Conservation (phyloP, 345 rosid species). For the Adansonia digitata region DNA sequence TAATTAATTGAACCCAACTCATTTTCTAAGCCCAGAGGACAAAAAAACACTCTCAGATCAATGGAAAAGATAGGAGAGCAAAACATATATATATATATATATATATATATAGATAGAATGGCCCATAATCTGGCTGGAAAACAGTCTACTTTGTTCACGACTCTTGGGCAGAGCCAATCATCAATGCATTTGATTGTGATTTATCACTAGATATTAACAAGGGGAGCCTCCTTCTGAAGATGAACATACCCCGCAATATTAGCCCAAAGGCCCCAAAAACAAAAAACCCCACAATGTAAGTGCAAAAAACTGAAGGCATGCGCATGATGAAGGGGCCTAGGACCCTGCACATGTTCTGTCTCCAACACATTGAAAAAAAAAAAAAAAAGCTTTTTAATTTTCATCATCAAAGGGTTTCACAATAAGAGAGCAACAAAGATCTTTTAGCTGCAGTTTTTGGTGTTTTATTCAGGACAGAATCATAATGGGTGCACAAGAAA, state of each 20-base stretch:
- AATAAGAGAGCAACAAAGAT: not conserved
- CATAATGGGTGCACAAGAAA: conserved; percentile 16
- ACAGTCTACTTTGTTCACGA: not conserved
- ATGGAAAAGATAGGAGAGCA: not conserved
- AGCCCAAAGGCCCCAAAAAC: not conserved
- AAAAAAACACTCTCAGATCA: too few species aligned
- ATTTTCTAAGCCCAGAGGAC: too few species aligned
- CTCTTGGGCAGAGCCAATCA: not conserved
- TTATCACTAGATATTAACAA: conserved; percentile 1
- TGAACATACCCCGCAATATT: not conserved
- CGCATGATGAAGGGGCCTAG: conserved; percentile 25
- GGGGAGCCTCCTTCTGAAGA: not conserved
- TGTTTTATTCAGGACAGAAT: conserved; percentile 16
- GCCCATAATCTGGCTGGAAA: conserved; percentile 10
- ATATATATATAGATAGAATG: not conserved
- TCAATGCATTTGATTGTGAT: conserved; percentile 4
- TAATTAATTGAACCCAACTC: not conserved
- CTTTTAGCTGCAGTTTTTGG: conserved; percentile 7
- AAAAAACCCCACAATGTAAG: not conserved
- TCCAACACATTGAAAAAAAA: conserved; percentile 8
- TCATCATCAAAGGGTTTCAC: not conserved
- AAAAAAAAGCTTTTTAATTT: not conserved
- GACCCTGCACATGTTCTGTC: conserved; percentile 36
- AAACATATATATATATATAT: too few species aligned
- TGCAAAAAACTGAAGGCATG: conserved; percentile 15